Evolutionary conservation across 441 rosid genomes (phyloP), one percentile per base, ranked within the genome.

Genomic region (Rhodomyrtus psidioides): DNA sequence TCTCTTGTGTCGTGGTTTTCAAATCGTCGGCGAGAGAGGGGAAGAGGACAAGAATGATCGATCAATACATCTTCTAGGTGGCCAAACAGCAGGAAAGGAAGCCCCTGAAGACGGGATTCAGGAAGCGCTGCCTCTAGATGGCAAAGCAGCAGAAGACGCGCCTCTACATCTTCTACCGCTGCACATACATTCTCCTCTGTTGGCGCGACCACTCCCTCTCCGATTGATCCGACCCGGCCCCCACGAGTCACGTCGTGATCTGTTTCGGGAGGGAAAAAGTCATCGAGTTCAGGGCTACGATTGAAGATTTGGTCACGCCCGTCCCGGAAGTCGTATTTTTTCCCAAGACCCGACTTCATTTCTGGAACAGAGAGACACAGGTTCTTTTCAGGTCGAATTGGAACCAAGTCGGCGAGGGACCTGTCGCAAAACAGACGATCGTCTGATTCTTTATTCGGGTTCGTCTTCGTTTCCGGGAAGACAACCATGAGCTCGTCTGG

Each of bases 141-240:
- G 84, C 62, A 56, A 87, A 87, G 86, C 88, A 87, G 88, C 88
- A 84, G 56, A 84, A 87, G 56, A 82, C 88, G 70, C 86, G 88
- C 28, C 56, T 84, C 84, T 87, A 87, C 84, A 81, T 87, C 84
- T 54, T 87, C 82, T 85, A 82, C 70, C 86, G 88, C 27, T 87
- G 88, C 82, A 27, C 84, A 55, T 19, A 34, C 86, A 87, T 87
- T 86, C 86, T 87, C 62, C 84, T 87, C 81, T 87, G 86, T 65
- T 87, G 86, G 86, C 58, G 62, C 42, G 82, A 87, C 51, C 82
- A 75, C 74, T 42, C 86, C 60, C 6, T 34, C 53, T 39, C 75
- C 24, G 56, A 83, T 27, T 59, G n/a, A n/a, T n/a, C n/a, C n/a
- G n/a, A n/a, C n/a, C n/a, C n/a, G n/a, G n/a, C n/a, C n/a, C n/a